Percentiles rank a stretch among this genome's conserved stretches.
Evolutionary conservation across 768 basidiomycete species (phyloP).

Genomic region (Boletus patriciae): DNA sequence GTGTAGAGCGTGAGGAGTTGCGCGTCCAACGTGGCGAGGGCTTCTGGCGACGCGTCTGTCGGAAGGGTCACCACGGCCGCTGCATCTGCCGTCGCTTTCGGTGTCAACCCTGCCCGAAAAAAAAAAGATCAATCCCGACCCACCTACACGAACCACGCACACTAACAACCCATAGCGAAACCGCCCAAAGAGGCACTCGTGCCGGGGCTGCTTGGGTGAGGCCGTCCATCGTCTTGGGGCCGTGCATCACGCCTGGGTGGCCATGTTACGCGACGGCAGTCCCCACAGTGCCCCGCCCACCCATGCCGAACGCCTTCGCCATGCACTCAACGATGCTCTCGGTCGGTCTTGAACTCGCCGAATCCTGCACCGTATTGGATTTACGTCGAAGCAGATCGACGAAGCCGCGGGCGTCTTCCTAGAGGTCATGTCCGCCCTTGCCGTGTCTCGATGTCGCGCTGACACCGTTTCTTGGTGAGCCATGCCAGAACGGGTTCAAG

Average conservation of each 20-base stretch:
- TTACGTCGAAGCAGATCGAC: conserved; percentile 83
- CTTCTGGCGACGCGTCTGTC: conserved; percentile 21
- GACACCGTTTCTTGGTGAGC: conserved; percentile 93
- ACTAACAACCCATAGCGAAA: no score
- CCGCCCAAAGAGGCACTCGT: conserved; percentile 84
- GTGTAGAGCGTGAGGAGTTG: conserved; percentile 43
- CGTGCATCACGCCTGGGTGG: conserved; percentile 81
- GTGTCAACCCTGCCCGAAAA: conserved; percentile 55
- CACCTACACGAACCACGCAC: no score
- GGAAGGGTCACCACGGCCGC: conserved; percentile 22
- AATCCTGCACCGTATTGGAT: conserved; percentile 73
- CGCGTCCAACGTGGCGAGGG: conserved; percentile 50
- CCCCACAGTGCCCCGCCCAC: conserved; percentile 44
- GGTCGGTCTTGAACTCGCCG: conserved; percentile 83
- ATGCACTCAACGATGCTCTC: conserved; percentile 91
- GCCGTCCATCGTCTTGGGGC: conserved; percentile 78
- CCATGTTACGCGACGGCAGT: conserved; percentile 83
- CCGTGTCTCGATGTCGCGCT: conserved; percentile 85
- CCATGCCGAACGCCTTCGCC: conserved; percentile 49
- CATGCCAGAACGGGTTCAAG: conserved; percentile 94
- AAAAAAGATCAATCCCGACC: background rate
- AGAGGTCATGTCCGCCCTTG: conserved; percentile 88
- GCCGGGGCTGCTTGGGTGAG: conserved; percentile 59
- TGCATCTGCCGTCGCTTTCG: conserved; percentile 46
- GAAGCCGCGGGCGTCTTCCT: conserved; percentile 91